Evolutionary conservation across 2,329 filamentous ascomycete genomes (phyloP).

Genomic region (Beauveria sp.): DNA sequence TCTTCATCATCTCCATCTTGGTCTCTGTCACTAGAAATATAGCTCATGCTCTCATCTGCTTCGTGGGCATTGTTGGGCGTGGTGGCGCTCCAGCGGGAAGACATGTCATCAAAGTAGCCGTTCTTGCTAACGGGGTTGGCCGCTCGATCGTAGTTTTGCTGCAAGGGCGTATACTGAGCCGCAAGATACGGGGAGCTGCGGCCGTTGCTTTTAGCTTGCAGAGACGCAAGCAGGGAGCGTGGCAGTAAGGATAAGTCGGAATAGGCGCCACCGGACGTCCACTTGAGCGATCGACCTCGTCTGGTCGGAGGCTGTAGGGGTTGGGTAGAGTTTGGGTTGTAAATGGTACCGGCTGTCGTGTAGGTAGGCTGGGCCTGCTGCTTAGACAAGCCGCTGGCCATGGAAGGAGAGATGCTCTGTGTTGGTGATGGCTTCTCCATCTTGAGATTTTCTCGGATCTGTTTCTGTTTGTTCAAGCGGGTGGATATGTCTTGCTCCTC

Average conservation of each 20-base stretch:
- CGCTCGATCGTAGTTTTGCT: conserved; percentile 47
- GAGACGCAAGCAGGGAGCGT: conserved; percentile 27
- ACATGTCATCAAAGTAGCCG: conserved; percentile 5
- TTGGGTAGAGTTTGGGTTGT: conserved; percentile 38
- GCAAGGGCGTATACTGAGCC: conserved; percentile 42
- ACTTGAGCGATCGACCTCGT: conserved; percentile 40
- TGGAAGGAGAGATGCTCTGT: conserved; percentile 17
- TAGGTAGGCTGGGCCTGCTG: conserved; percentile 34
- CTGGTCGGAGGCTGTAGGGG: conserved; percentile 45
- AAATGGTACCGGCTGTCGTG: conserved; percentile 50
- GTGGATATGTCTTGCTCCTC: conserved; percentile 3
- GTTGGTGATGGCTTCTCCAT: conserved; percentile 26
- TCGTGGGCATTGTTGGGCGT: background rate
- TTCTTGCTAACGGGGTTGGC: conserved; percentile 28
- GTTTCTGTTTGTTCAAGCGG: conserved; percentile 3
- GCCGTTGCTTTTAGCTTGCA: conserved; percentile 25
- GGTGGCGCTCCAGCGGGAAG: background rate
- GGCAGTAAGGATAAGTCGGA: conserved; percentile 29
- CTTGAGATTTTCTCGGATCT: conserved; percentile 11
- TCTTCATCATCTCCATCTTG: conserved; percentile 20
- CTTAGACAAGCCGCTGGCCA: conserved; percentile 16
- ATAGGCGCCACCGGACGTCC: conserved; percentile 22
- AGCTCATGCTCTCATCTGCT: background rate
- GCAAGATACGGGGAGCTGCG: conserved; percentile 17
- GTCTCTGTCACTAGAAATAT: background rate